Evolutionary conservation across 441 rosid genomes (phyloP).

Genomic region (Corymbia citriodora): DNA sequence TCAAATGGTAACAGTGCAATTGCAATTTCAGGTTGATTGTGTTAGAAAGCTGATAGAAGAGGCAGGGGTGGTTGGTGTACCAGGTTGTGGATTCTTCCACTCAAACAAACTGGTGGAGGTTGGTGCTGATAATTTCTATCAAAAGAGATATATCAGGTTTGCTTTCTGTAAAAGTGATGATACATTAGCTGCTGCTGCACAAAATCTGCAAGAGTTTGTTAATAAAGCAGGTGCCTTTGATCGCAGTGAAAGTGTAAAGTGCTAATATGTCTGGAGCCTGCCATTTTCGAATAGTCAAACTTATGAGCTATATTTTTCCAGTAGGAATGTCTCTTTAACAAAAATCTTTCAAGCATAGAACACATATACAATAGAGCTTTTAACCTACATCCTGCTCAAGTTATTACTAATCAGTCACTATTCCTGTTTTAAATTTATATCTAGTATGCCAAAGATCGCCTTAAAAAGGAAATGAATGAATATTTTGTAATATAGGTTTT

Average conservation of each 20-base stretch:
- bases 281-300: not conserved
- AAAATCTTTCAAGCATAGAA: not conserved
- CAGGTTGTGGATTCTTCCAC: conserved; percentile 56
- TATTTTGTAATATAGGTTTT: not conserved
- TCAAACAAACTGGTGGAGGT: conserved; percentile 3
- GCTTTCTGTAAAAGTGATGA: conserved; percentile 54
- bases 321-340: not conserved
- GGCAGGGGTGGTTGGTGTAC: conserved; percentile 60
- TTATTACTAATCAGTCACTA: not conserved
- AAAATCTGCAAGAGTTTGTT: conserved; percentile 23
- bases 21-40: conserved; percentile 39
- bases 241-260: not conserved
- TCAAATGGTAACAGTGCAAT: not conserved
- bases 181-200: conserved; percentile 41
- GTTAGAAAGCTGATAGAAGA: conserved; percentile 39
- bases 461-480: not conserved
- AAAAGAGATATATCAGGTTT: conserved; percentile 43
- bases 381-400: not conserved
- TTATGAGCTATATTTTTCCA: not conserved
- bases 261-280: not conserved
- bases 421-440: not conserved
- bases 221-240: conserved; percentile 3
- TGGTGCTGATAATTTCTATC: conserved; percentile 4
- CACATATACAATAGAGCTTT: not conserved
- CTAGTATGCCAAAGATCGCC: not conserved